Percentiles rank a stretch among this genome's conserved stretches.
Conservation (phyloP, 495 filamentous ascomycete genomes). For the Xylaria telfairii region DNA sequence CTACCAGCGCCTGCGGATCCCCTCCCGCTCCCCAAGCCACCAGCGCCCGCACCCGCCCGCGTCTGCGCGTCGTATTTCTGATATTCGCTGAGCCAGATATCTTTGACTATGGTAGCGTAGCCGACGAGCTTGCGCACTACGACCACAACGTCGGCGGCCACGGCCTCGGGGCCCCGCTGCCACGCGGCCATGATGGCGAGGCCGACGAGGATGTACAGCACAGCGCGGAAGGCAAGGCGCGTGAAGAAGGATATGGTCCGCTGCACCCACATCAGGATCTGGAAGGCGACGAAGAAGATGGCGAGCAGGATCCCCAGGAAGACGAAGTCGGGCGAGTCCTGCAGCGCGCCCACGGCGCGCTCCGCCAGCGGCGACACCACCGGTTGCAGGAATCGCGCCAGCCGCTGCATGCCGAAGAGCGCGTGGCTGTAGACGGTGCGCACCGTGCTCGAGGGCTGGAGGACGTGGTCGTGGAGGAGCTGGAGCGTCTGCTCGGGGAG, state of each 20-base stretch:
- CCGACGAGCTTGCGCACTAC: conserved; percentile 43
- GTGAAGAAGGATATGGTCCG: conserved; percentile 77
- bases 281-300: conserved; percentile 65
- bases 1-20: conserved; percentile 15
- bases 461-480: conserved; percentile 46
- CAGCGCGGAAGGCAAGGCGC: conserved; percentile 60
- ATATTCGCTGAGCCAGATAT: conserved; percentile 65
- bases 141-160: conserved; percentile 58
- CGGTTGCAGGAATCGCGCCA: conserved; percentile 22
- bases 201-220: conserved; percentile 64
- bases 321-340: conserved; percentile 64
- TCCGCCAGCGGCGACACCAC: conserved; percentile 57
- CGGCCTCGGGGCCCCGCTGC: conserved; percentile 67
- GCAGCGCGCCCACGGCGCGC: conserved; percentile 44
- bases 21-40: conserved; percentile 29
- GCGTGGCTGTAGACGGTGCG: conserved; percentile 43
- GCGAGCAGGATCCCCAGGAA: conserved; percentile 59
- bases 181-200: conserved; percentile 62
- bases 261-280: conserved; percentile 69
- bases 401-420: conserved; percentile 40
- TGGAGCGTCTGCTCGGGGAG: conserved; percentile 46
- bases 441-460: conserved; percentile 42
- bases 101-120: conserved; percentile 58
- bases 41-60: conserved; percentile 24
- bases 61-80: conserved; percentile 50